Conservation (phyloP, 2,329 filamentous ascomycete genomes). For the Penicillium vulpinum region DNA sequence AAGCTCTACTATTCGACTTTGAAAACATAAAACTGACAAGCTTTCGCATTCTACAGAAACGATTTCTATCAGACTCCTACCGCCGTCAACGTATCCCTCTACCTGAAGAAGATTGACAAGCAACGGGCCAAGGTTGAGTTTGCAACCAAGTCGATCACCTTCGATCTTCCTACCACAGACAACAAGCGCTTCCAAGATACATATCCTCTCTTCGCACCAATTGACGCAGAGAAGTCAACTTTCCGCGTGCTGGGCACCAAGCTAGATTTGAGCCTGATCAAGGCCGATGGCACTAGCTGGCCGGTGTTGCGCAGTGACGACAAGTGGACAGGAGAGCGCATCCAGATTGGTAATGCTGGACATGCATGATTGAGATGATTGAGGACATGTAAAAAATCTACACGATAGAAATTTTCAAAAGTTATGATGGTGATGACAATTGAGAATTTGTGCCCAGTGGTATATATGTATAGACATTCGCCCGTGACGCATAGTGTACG, state of each 20-base stretch:
- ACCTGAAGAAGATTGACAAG: conserved; percentile 96
- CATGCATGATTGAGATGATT: conserved; percentile 44
- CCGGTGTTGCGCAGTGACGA: conserved; percentile 81
- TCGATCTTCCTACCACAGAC: conserved; percentile 86
- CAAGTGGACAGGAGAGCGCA: conserved; percentile 70
- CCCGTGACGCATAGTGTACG: neutral
- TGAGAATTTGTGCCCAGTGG: neutral
- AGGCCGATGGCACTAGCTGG: conserved; percentile 78
- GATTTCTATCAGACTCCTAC: conserved; percentile 94
- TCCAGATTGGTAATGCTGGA: conserved; percentile 83
- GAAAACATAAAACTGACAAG: conserved; percentile 5
- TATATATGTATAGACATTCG: neutral
- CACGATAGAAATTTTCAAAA: conserved; percentile 5
- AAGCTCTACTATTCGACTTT: neutral
- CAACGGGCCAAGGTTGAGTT: conserved; percentile 72
- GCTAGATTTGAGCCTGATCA: conserved; percentile 73
- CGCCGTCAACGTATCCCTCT: conserved; percentile 85
- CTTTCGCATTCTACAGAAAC: conserved; percentile 51
- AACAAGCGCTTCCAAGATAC: conserved; percentile 75
- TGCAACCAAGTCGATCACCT: conserved; percentile 59
- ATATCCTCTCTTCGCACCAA: conserved; percentile 73
- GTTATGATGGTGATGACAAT: conserved; percentile 14
- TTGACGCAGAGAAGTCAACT: conserved; percentile 72
- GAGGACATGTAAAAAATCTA: conserved; percentile 5
- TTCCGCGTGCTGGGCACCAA: conserved; percentile 88